Evolutionary conservation across 148 eudicot genomes (phyloP).

Genomic region (Rhododendron henanense): DNA sequence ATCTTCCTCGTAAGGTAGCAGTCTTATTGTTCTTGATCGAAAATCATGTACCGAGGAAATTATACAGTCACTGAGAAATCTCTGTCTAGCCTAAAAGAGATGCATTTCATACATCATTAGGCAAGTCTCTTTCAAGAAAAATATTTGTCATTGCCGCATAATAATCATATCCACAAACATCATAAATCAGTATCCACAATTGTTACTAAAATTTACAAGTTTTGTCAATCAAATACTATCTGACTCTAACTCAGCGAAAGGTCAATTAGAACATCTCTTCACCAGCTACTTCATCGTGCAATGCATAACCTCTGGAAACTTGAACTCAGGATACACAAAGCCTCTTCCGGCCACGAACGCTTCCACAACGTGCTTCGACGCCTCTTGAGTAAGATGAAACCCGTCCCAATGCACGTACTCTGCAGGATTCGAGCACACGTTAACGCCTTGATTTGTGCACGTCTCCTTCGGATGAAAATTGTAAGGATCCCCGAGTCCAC

Average conservation of each 20-base stretch:
- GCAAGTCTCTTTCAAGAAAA: too few species aligned
- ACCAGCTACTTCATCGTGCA: not conserved
- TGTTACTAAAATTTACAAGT: not conserved
- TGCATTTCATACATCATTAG: too few species aligned
- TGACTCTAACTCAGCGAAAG: not conserved
- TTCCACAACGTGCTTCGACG: not conserved
- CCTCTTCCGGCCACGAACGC: not conserved
- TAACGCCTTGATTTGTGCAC: not conserved
- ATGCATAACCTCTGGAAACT: not conserved
- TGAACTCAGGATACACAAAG: not conserved
- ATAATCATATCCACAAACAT: not conserved
- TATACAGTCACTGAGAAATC: not conserved
- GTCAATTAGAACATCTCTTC: not conserved
- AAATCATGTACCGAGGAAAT: not conserved
- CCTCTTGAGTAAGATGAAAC: not conserved
- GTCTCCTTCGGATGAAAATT: not conserved
- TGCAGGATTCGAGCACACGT: not conserved
- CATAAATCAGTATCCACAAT: not conserved
- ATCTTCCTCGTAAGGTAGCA: too few species aligned
- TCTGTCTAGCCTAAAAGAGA: not conserved
- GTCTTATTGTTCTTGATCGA: too few species aligned
- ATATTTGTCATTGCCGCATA: too few species aligned
- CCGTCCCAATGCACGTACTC: not conserved
- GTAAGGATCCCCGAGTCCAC: not conserved
- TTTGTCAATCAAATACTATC: not conserved